Evolutionary conservation across 192 early-diverging fungal species (phyloP).

Genomic region (Umbelopsis vinacea): DNA sequence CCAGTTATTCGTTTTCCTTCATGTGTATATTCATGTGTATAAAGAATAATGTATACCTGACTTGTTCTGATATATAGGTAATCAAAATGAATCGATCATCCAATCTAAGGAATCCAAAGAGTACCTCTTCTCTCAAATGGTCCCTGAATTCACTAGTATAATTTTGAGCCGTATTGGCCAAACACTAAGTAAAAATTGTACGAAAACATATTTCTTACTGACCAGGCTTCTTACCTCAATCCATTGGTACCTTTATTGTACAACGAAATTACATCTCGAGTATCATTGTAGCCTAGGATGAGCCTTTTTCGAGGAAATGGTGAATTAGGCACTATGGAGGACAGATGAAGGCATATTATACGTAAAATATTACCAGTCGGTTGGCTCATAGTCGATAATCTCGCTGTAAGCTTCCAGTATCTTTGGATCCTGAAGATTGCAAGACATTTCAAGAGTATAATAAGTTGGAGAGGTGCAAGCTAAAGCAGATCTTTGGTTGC

Average conservation of each 20-base stretch:
- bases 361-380: constrained; percentile 56
- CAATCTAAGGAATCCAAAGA: constrained; percentile 62
- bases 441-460: constrained; percentile 52
- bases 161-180: background rate
- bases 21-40: too few species aligned
- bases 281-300: constrained; percentile 66
- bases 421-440: constrained; percentile 64
- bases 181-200: background rate
- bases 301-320: constrained; percentile 44
- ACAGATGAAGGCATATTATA: background rate
- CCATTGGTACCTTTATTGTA: constrained; percentile 59
- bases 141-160: constrained; percentile 51
- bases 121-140: constrained; percentile 59
- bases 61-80: constrained; percentile 61
- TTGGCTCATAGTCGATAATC: constrained; percentile 54
- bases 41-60: background rate
- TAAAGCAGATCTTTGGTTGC: background rate
- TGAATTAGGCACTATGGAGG: background rate
- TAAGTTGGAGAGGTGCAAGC: background rate
- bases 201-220: background rate
- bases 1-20: background rate
- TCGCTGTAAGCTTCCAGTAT: constrained; percentile 62
- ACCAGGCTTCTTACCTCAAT: constrained; percentile 30
- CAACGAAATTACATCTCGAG: constrained; percentile 66
- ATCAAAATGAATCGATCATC: constrained; percentile 61